Evolutionary conservation across 768 basidiomycete genomes (phyloP).

Genomic region (Cystobasidium onofrii): DNA sequence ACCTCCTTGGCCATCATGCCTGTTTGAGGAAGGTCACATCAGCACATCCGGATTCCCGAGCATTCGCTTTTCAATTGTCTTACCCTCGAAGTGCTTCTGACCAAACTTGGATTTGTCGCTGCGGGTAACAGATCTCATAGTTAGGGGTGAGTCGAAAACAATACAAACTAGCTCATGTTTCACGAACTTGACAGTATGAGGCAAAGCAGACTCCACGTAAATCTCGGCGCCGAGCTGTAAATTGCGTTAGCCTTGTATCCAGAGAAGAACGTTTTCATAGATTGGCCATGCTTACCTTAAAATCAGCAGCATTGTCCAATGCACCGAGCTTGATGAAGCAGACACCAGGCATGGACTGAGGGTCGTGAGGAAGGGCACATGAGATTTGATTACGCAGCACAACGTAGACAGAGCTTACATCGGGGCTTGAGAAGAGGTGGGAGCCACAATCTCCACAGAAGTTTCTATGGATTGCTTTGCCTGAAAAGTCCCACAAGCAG

Average conservation of each 20-base stretch:
- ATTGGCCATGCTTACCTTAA: not conserved
- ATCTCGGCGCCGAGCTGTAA: conserved; percentile 18
- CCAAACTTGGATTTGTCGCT: conserved; percentile 4
- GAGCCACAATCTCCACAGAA: conserved; percentile 21
- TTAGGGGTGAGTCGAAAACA: not conserved
- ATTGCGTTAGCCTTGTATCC: not conserved
- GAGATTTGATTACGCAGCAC: not conserved
- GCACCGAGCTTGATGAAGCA: conserved; percentile 23
- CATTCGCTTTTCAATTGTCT: not conserved
- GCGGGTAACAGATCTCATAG: not conserved
- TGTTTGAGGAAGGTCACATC: not conserved
- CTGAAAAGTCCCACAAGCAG: not conserved
- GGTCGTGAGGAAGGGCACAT: not conserved
- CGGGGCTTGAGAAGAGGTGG: conserved; percentile 7
- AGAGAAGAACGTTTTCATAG: not conserved
- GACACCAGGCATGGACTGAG: conserved; percentile 14
- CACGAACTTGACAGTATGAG: conserved; percentile 18
- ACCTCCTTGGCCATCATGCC: conserved; percentile 33
- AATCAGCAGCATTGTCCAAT: conserved; percentile 17
- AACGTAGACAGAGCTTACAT: not conserved
- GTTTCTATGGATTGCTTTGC: conserved; percentile 13
- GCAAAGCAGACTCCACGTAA: conserved; percentile 16
- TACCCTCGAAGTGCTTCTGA: conserved; percentile 25
- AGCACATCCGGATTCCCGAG: not conserved
- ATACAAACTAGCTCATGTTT: not conserved